These are phyloP conservation scores for Ogataea methylovora DNA, from an alignment of 805 yeast species.

Conservation along the genomic window DNA sequence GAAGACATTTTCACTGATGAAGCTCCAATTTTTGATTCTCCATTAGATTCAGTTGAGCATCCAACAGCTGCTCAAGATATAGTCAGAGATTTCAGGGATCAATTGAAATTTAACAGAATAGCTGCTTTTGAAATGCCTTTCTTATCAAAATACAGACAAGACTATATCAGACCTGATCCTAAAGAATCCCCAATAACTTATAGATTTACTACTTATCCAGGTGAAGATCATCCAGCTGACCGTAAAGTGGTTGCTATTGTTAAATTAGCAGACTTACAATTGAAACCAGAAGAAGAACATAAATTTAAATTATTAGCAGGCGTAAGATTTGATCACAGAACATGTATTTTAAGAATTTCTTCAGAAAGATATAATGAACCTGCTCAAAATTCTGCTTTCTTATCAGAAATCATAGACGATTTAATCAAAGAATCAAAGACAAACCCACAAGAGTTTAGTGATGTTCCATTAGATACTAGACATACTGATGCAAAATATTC, in stretches of 20 bases:
- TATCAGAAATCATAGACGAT: slow-evolving; percentile 55
- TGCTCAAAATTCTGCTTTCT: slow-evolving; percentile 75
- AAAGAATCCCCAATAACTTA: slow-evolving; percentile 50
- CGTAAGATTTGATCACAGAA: slow-evolving; percentile 58
- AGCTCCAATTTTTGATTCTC: slow-evolving; percentile 24
- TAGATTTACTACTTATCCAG: slow-evolving; percentile 65
- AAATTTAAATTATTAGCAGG: slow-evolving; percentile 78
- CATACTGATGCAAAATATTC: slow-evolving; percentile 43
- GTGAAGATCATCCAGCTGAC: slow-evolving; percentile 65
- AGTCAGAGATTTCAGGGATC: slow-evolving; percentile 63
- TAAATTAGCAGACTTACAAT: slow-evolving; percentile 43
- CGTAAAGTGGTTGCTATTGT: slow-evolving; percentile 59
- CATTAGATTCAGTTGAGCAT: slow-evolving; percentile 45
- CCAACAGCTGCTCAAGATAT: slow-evolving; percentile 67
- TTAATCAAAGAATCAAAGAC: slow-evolving; percentile 62
- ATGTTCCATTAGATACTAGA: slow-evolving; percentile 77
- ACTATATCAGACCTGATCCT: slow-evolving; percentile 43
- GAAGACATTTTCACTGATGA: slow-evolving; percentile 34
- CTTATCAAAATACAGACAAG: slow-evolving; percentile 66
- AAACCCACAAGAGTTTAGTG: slow-evolving; percentile 52
- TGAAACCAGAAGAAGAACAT: slow-evolving; percentile 48
- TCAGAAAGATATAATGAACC: slow-evolving; percentile 62
- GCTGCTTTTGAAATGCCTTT: slow-evolving; percentile 92
- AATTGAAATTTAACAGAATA: slow-evolving; percentile 68
- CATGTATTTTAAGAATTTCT: slow-evolving; percentile 58